phyloP scores from a whole-genome alignment of 805 yeast genomes.

The Candida broadrunensis region DNA sequence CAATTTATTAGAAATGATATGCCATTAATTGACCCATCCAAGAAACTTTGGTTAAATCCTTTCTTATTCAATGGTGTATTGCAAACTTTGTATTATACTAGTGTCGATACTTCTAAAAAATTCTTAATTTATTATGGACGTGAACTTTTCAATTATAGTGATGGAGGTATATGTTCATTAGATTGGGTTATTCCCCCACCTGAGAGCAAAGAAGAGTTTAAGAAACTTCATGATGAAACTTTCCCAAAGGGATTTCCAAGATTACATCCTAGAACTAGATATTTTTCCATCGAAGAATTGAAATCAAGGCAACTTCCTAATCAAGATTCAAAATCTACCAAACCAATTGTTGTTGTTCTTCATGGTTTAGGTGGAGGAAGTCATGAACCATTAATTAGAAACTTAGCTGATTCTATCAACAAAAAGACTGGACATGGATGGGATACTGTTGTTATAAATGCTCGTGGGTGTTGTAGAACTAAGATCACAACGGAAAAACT shows the following conservation, averaged over 20 bases:
- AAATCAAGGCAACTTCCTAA: conserved; percentile 12
- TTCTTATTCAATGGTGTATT: conserved; percentile 66
- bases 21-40: conserved; percentile 18
- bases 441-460: conserved; percentile 67
- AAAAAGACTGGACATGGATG: conserved; percentile 31
- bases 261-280: conserved; percentile 54
- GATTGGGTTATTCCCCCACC: conserved; percentile 60
- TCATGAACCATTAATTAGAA: conserved; percentile 72
- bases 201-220: conserved; percentile 23
- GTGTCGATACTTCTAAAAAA: conserved; percentile 46
- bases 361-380: conserved; percentile 88
- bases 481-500: conserved; percentile 65
- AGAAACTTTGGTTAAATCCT: conserved; percentile 58
- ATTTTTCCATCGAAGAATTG: conserved; percentile 46
- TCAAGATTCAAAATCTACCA: conserved; percentile 19
- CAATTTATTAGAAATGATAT: conserved; percentile 14
- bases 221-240: conserved; percentile 21
- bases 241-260: conserved; percentile 32
- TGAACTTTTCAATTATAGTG: conserved; percentile 53
- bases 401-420: conserved; percentile 45
- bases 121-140: conserved; percentile 74
- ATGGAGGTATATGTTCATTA: conserved; percentile 70
- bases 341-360: conserved; percentile 61
- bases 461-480: conserved; percentile 76
- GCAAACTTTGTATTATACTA: conserved; percentile 71